Evolutionary conservation across 805 yeast genomes (phyloP).

Genomic region (Wickerhamiella azyma): DNA sequence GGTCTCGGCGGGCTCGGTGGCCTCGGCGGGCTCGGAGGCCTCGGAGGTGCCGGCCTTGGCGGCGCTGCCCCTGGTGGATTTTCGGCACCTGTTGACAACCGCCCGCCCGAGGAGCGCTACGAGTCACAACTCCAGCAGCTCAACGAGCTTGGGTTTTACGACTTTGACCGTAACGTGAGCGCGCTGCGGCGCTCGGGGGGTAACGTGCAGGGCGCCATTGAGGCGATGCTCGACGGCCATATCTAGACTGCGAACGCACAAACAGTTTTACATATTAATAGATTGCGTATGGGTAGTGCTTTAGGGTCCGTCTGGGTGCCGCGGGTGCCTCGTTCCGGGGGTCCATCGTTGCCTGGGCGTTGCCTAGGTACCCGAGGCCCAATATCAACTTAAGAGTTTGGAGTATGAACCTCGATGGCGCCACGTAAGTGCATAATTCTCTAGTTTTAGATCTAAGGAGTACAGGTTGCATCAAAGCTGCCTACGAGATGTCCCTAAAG

Average conservation of each 20-base stretch:
- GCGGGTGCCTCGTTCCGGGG: too few species aligned
- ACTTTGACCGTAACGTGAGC: slow-evolving; percentile 79
- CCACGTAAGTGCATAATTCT: too few species aligned
- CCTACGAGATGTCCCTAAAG: too few species aligned
- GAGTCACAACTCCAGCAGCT: slow-evolving; percentile 59
- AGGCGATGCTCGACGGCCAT: slow-evolving; percentile 57
- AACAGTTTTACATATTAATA: neutral
- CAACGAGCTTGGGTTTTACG: slow-evolving; percentile 78
- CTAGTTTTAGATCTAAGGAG: too few species aligned
- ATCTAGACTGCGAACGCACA: slow-evolving; percentile 23
- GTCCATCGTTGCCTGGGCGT: too few species aligned
- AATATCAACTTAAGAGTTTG: too few species aligned
- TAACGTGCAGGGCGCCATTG: slow-evolving; percentile 92
- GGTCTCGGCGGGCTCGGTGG: slow-evolving; percentile 19
- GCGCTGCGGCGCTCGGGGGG: slow-evolving; percentile 95
- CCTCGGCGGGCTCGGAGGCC: slow-evolving; percentile 18
- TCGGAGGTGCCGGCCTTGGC: slow-evolving; percentile 13
- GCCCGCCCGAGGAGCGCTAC: slow-evolving; percentile 73
- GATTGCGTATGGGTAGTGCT: too few species aligned
- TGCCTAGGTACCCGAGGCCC: too few species aligned
- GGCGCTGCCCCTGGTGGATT: slow-evolving; percentile 19
- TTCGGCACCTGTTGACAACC: slow-evolving; percentile 34
- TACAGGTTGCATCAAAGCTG: too few species aligned
- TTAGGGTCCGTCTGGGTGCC: too few species aligned
- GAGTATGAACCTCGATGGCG: too few species aligned